A percentile compares a stretch with the other conserved stretches of the same genome.
Conservation (phyloP, 2,329 filamentous ascomycete species). For the Colletotrichum filicis region DNA sequence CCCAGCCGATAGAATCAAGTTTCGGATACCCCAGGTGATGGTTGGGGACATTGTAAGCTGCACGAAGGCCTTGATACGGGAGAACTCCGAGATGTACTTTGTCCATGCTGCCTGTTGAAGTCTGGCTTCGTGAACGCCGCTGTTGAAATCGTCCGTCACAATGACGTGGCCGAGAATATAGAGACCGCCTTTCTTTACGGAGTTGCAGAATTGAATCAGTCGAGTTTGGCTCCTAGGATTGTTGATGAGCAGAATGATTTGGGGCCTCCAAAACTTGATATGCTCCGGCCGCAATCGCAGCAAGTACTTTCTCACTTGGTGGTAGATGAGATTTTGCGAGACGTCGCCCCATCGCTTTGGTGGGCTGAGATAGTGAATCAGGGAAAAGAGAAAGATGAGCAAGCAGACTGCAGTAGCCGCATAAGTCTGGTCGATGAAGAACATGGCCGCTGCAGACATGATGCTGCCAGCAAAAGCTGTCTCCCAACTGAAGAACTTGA, state of each 20-base stretch:
- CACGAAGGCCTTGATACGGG: conserved; percentile 88
- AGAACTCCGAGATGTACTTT: conserved; percentile 84
- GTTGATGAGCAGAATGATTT: conserved; percentile 86
- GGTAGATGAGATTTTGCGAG: conserved; percentile 87
- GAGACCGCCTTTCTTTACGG: conserved; percentile 85
- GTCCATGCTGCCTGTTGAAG: conserved; percentile 86
- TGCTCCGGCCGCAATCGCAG: conserved; percentile 86
- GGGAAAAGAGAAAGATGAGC: conserved; percentile 79
- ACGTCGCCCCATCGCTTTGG: conserved; percentile 93
- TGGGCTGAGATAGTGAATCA: conserved; percentile 87
- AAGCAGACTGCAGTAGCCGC: conserved; percentile 80
- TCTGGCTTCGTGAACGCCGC: conserved; percentile 82
- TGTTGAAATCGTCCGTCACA: conserved; percentile 83
- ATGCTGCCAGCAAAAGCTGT: conserved; percentile 80
- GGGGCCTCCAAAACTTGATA: conserved; percentile 93
- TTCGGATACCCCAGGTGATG: conserved; percentile 86
- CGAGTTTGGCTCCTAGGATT: conserved; percentile 84
- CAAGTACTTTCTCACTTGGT: conserved; percentile 88
- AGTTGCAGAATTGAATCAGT: conserved; percentile 91
- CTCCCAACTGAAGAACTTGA: conserved; percentile 90
- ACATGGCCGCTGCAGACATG: conserved; percentile 85
- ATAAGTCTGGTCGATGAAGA: conserved; percentile 87
- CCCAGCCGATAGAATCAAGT: conserved; percentile 83
- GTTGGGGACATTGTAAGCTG: conserved; percentile 86
- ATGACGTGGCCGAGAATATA: conserved; percentile 92